Conservation (phyloP, 2,329 filamentous ascomycete species). For the Ascochyta lentis region DNA sequence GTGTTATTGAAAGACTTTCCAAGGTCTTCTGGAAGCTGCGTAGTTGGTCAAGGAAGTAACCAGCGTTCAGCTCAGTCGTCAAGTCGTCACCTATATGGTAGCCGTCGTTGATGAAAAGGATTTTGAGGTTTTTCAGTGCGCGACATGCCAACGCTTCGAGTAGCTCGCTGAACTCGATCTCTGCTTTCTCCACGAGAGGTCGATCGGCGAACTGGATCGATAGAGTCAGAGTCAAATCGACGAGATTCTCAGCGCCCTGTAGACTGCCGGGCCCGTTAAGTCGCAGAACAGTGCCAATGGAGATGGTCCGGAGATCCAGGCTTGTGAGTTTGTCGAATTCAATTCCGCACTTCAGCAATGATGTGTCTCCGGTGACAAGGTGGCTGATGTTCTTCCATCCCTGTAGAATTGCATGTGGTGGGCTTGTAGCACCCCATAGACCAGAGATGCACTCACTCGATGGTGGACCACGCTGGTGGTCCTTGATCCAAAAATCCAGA, state of each 20-base stretch:
- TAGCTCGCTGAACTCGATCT: conserved; percentile 23
- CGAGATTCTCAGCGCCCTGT: conserved; percentile 23
- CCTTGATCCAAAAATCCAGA: conserved; percentile 29
- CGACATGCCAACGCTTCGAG: conserved; percentile 30
- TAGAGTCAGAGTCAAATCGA: conserved; percentile 20
- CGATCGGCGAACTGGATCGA: conserved; percentile 29
- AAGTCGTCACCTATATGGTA: conserved; percentile 23
- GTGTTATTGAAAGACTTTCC: conserved; percentile 21
- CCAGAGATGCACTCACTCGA: conserved; percentile 31
- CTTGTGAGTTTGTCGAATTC: conserved; percentile 22
- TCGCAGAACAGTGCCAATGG: conserved; percentile 23
- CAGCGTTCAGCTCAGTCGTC: conserved; percentile 17
- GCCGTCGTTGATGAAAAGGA: conserved; percentile 26
- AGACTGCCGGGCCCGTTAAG: conserved; percentile 33
- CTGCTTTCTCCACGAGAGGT: conserved; percentile 19
- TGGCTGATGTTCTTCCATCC: conserved; percentile 19
- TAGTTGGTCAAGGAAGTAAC: conserved; percentile 27
- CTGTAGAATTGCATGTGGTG: conserved; percentile 11
- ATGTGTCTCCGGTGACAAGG: conserved; percentile 25
- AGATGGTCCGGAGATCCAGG: conserved; percentile 23
- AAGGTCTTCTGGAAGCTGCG: conserved; percentile 15
- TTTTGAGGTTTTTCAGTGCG: conserved; percentile 19
- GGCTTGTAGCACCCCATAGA: conserved; percentile 24
- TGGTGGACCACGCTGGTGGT: conserved; percentile 23
- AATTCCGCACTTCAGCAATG: conserved; percentile 24